These are phyloP conservation scores for Anthoceros angustus DNA, from an alignment of 225 moss, liverwort and hornwort genomes.

Conservation along the genomic window DNA sequence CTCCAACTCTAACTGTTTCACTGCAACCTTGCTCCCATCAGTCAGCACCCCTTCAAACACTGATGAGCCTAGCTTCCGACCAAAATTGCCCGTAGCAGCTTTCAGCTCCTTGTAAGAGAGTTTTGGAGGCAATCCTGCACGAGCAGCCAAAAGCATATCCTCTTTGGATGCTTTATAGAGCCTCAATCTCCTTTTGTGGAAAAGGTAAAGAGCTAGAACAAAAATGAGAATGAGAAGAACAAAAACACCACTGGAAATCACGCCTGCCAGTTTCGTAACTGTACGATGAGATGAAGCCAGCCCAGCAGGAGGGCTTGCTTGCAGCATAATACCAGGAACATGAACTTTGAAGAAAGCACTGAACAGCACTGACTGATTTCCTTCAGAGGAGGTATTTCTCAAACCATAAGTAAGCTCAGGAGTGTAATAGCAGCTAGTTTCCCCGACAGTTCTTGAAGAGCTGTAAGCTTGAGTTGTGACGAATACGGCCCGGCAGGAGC, in stretches of 20 bases:
- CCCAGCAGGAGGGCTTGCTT: neutral
- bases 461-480: neutral
- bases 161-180: conserved; percentile 1
- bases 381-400: neutral
- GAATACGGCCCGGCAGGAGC: neutral
- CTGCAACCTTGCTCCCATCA: conserved; percentile 18
- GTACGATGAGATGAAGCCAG: neutral
- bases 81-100: conserved; percentile 13
- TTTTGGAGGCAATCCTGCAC: conserved; percentile 9
- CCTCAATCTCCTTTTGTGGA: neutral
- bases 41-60: conserved; percentile 14
- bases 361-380: neutral
- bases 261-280: neutral
- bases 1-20: conserved; percentile 9
- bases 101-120: conserved; percentile 9
- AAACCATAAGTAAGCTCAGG: neutral
- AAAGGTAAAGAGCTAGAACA: neutral
- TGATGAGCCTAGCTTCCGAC: conserved; percentile 11
- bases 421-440: neutral
- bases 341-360: neutral
- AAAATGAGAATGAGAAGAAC: neutral
- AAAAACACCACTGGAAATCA: neutral
- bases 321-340: neutral
- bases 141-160: conserved; percentile 6
- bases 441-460: neutral